Base-by-base conservation (phyloP, 2,329 filamentous ascomycete species). In the Didymellaceae sp. region DNA sequence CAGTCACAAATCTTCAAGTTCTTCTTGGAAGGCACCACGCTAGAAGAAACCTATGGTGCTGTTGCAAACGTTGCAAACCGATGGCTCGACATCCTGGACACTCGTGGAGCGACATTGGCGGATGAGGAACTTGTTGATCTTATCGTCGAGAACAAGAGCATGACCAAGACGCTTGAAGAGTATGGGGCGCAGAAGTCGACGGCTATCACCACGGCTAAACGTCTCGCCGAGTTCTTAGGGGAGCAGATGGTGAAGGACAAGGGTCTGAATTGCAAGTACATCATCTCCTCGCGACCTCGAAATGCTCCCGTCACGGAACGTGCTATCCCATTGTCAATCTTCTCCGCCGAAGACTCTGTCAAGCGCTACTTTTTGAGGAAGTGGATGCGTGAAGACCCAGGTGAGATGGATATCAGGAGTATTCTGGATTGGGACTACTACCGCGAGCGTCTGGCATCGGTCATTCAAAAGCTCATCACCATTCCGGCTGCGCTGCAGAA, bases 221-320 rank as follows among this genome's bases (percentile, higher is more conserved):
- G 94, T 56, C 77, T 99, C 32, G 94, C 94, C 26, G 94, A 99
- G 67, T 99, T 99, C 70, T 71, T 99, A 55, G 94, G 94, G 26
- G 93, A 97, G 71, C 91, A 96, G 69, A 99, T 99, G 95, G 87
- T 97, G 65, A 99, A 99, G 70, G 95, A 99, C 75, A 99, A 97
- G 74, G 94, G 94, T 3, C 75, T 99, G 62, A 99, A 99, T 78
- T 99, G 94, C 86, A 97, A 97, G 75, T 99, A 97, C 74, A 97
- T 99, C 71, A 97, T 99, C 67, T 96, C 92, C 42, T 83, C 91
- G 11, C 85, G 83, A 57, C 94, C 94, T 4, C 89, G 86, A 66
- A 90, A 90, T 66, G 90, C 93, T 0, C 93, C 94, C 1, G 92
- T 99, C 54, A 99, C 94, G 0, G 95, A 99, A 61, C 84, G 94